Base-by-base conservation (phyloP, 441 rosid species). In the Gossypium lobatum region DNA sequence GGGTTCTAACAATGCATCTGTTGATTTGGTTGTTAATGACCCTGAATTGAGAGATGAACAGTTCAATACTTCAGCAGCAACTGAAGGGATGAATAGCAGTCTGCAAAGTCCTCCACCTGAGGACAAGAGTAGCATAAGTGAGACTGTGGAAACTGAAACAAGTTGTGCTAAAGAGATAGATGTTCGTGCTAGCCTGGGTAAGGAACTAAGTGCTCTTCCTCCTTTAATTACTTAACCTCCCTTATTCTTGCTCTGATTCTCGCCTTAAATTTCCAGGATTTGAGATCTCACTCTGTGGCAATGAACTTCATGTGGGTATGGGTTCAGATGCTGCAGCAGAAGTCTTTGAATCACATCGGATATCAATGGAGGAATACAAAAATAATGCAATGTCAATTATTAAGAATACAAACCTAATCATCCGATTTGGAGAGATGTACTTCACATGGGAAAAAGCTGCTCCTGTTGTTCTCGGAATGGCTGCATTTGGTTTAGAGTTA, bases 191-290 rank as follows among this genome's bases (percentile, higher is more conserved):
- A 81, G 72, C 72, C 55, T 50, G 73, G 79, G 93, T 87, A 84
- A 82, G 83, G 77, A 72, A 74, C 73, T 69, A 14, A 1, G 25
- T 28, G 16, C 48, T 31, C 39, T 73, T 52, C 34, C 54, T 73
- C 21, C 31, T 52, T 17, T 9, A 16, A 61, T 46, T 48, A n/a
- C 31, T 28, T 64, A 23, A 4, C 66, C 55, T 23, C 58, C 63
- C 55, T 14, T 50, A 34, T 21, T 52, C 50, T 57, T 77, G 57
- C 18, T 70, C 53, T 72, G 66, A 76, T 31, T 68, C 63, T 55
- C 21, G 48, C 71, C 63, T 75, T 80, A 21, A 73, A 37, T 73
- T 74, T 84, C 76, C 87, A 93, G 97, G 85, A 69, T 81, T 89
- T 59, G 64, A 59, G 64, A 59, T 59, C 39, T 59, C 64, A 59